Evolutionary conservation across 768 basidiomycete genomes (phyloP).

Genomic region (Xerocomellus intermedius): DNA sequence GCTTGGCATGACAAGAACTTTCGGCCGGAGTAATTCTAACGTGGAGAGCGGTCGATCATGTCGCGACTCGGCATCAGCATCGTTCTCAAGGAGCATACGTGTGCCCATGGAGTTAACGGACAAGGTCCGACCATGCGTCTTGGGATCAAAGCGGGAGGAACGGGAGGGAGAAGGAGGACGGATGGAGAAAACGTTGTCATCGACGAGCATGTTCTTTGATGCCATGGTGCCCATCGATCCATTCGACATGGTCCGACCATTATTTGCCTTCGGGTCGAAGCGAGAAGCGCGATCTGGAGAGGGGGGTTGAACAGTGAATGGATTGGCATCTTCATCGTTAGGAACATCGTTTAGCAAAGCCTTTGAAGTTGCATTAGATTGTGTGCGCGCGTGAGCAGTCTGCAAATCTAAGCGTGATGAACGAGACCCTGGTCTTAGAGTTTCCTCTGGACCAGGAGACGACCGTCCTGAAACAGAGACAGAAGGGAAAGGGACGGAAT

Average conservation of each 20-base stretch:
- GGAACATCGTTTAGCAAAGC: conserved; percentile 40
- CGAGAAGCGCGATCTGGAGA: conserved; percentile 41
- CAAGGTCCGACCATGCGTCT: conserved; percentile 57
- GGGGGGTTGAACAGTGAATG: conserved; percentile 36
- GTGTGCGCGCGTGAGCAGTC: conserved; percentile 41
- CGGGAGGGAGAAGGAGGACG: conserved; percentile 59
- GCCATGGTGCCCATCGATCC: conserved; percentile 44
- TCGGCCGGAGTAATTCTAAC: conserved; percentile 79
- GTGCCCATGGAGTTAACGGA: conserved; percentile 71
- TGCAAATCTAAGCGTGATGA: conserved; percentile 34
- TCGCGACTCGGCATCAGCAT: conserved; percentile 34
- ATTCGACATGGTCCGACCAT: conserved; percentile 42
- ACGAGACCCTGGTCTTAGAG: conserved; percentile 34
- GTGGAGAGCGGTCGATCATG: conserved; percentile 68
- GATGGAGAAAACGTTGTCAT: conserved; percentile 67
- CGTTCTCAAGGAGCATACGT: conserved; percentile 58
- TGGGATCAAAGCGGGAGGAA: conserved; percentile 81
- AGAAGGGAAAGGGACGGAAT: conserved; percentile 66
- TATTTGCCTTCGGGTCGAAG: conserved; percentile 42
- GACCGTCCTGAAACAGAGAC: conserved; percentile 46
- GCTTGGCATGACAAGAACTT: conserved; percentile 93
- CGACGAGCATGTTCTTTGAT: conserved; percentile 35
- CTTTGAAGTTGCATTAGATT: conserved; percentile 53
- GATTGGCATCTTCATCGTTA: conserved; percentile 32
- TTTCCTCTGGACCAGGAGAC: conserved; percentile 46